phyloP scores from a whole-genome alignment of 805 yeast genomes.

The Cyberlindnera mycetangii region DNA sequence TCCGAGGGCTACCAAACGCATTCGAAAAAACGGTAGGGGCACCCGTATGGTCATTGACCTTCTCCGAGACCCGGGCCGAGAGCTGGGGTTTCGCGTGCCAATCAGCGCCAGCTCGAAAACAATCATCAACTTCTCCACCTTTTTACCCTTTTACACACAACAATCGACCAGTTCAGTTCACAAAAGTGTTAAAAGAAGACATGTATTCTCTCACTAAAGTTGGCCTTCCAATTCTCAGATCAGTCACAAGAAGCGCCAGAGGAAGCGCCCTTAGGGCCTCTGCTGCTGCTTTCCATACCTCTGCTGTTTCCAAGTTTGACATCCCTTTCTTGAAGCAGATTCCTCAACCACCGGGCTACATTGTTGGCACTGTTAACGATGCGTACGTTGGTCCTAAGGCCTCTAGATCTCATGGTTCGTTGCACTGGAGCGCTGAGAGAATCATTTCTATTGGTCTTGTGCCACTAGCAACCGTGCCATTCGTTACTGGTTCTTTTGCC shows the following conservation, averaged over 20 bases:
- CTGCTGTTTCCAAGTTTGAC: slow-evolving; percentile 34
- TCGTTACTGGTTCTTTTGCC: slow-evolving; percentile 67
- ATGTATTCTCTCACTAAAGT: slow-evolving; percentile 14
- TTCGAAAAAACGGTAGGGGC: not conserved
- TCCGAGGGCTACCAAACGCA: not conserved
- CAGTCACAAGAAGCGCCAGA: slow-evolving; percentile 10
- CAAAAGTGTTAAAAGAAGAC: not conserved
- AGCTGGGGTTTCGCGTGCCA: slow-evolving; percentile 6
- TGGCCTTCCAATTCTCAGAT: slow-evolving; percentile 12
- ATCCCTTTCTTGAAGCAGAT: slow-evolving; percentile 53
- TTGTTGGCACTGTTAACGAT: slow-evolving; percentile 92
- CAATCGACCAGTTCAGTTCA: not conserved
- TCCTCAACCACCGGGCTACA: slow-evolving; percentile 86
- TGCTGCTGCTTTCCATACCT: slow-evolving; percentile 23
- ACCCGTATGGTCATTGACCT: slow-evolving; percentile 9
- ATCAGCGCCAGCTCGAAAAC: slow-evolving; percentile 16
- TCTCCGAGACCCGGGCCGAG: slow-evolving; percentile 17
- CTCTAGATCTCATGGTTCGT: slow-evolving; percentile 70
- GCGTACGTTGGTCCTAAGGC: slow-evolving; percentile 68
- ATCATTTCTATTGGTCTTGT: slow-evolving; percentile 63
- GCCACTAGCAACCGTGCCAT: slow-evolving; percentile 75
- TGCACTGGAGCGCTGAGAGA: slow-evolving; percentile 93
- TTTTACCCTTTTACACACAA: not conserved
- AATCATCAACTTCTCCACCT: slow-evolving; percentile 12
- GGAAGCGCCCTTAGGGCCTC: slow-evolving; percentile 5